phyloP scores from a whole-genome alignment of 345 rosid genomes.

The Angophora floribunda region DNA sequence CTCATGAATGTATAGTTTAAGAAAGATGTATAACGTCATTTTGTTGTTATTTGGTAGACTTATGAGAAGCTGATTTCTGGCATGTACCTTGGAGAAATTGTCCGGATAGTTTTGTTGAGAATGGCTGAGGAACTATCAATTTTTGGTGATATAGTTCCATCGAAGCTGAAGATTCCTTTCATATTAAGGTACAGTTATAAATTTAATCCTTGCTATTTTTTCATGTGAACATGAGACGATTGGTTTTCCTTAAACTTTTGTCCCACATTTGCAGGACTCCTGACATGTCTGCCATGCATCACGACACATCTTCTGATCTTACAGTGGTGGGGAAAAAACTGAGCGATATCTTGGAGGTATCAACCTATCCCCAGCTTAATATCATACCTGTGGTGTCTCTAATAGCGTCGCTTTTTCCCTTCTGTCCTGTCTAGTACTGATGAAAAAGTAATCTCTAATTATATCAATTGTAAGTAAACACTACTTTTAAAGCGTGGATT shows the following conservation, averaged over 20 bases:
- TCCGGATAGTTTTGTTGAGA: conserved; percentile 46
- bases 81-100: conserved; percentile 75
- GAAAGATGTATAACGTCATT: neutral
- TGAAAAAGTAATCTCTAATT: neutral
- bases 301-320: conserved; percentile 55
- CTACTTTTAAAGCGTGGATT: neutral
- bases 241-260: neutral
- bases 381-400: neutral
- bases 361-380: neutral
- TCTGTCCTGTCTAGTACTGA: neutral
- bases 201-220: neutral
- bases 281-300: conserved; percentile 74
- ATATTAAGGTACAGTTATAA: conserved; percentile 35
- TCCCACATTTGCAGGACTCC: conserved; percentile 36
- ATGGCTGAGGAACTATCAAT: conserved; percentile 69
- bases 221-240: neutral
- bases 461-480: neutral
- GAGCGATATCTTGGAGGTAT: conserved; percentile 58
- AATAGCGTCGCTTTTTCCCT: neutral
- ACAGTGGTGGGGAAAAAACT: conserved; percentile 51
- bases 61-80: conserved; percentile 70
- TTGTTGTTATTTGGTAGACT: conserved; percentile 13
- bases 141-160: conserved; percentile 59
- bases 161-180: conserved; percentile 53
- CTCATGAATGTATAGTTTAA: neutral